These are phyloP conservation scores for Diaporthe velutina DNA, from an alignment of 2,329 filamentous ascomycete genomes.

Conservation along the genomic window DNA sequence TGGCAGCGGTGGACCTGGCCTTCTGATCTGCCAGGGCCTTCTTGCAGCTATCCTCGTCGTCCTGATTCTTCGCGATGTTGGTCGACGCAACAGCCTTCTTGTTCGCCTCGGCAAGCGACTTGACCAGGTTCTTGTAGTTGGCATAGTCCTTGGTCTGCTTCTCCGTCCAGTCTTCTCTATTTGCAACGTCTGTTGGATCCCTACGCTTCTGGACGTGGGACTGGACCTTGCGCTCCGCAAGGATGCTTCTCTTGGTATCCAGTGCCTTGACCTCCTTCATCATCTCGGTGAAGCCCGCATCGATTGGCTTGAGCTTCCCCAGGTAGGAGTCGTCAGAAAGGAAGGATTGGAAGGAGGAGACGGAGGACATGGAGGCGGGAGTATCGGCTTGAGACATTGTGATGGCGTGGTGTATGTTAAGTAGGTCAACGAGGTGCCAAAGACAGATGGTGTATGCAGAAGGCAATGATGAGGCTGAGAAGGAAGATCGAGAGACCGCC, in stretches of 20 bases:
- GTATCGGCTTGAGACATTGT: neutral
- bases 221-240: neutral
- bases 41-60: conserved; percentile 3
- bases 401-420: neutral
- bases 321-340: conserved; percentile 3
- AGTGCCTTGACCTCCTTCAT: neutral
- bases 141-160: neutral
- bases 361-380: neutral
- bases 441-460: neutral
- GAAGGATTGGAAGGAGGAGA: neutral
- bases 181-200: neutral
- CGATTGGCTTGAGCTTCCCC: neutral
- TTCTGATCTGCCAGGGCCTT: neutral
- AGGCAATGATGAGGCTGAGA: neutral
- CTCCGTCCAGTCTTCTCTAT: neutral
- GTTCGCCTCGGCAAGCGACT: neutral
- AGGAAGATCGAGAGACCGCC: neutral
- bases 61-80: neutral
- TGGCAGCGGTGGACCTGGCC: neutral
- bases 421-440: neutral
- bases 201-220: conserved; percentile 9
- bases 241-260: neutral
- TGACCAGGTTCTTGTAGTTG: neutral
- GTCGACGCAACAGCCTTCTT: neutral
- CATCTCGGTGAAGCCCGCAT: neutral